Evolutionary conservation across 768 basidiomycete species (phyloP).

Genomic region (Termitomyces sp.): DNA sequence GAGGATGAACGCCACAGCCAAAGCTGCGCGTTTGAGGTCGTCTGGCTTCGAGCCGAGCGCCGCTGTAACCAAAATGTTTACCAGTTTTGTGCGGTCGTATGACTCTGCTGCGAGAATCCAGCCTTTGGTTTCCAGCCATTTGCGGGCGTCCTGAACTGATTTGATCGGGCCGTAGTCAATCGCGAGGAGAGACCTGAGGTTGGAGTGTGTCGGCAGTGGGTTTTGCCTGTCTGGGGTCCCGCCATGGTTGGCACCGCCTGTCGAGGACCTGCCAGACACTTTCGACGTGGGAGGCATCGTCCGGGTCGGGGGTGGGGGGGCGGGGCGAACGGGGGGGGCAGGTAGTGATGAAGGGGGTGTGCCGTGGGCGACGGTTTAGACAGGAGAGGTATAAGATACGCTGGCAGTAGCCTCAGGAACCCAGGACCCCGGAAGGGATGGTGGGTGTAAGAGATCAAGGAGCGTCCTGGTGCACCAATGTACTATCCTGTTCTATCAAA

Average conservation of each 20-base stretch:
- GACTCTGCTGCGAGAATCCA: no score
- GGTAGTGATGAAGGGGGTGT: no score
- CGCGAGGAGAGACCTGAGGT: background rate
- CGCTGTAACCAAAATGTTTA: background rate
- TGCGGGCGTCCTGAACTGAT: background rate
- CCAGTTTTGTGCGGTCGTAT: background rate
- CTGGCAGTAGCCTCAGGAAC: no score
- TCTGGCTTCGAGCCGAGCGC: background rate
- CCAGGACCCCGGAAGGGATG: no score
- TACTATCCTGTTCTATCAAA: no score
- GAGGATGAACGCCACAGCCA: background rate
- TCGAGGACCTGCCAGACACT: background rate
- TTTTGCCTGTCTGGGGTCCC: background rate
- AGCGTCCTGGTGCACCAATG: no score
- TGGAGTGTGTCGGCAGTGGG: background rate
- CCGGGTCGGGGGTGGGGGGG: background rate
- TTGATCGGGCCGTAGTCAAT: background rate
- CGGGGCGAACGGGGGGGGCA: no score
- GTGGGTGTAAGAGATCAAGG: no score
- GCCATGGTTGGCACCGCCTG: background rate
- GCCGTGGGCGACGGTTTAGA: no score
- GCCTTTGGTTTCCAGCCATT: background rate
- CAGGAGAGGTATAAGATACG: no score
- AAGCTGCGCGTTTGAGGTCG: background rate
- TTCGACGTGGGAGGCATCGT: background rate